Percentiles rank a stretch among this genome's conserved stretches.
These are phyloP conservation scores for Coemansia sp. DNA, from an alignment of 192 early-diverging fungal species.

Conservation along the genomic window DNA sequence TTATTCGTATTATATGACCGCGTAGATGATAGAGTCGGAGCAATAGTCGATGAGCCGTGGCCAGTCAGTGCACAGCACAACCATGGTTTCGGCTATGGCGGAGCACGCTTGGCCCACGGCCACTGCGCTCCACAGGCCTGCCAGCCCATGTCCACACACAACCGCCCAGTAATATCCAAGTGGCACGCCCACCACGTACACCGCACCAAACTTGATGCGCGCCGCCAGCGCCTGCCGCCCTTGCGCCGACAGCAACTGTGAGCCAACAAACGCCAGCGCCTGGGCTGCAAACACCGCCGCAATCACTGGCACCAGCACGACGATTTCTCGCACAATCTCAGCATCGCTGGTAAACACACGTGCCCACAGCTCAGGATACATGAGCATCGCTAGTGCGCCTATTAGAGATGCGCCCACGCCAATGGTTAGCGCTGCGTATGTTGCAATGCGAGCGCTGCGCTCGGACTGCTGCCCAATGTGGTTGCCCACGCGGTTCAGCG, in stretches of 20 bases:
- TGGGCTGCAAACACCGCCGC: conserved; percentile 18
- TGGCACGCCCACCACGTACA: conserved; percentile 58
- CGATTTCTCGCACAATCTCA: conserved; percentile 10
- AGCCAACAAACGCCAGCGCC: conserved; percentile 58
- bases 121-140: conserved; percentile 67
- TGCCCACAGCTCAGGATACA: conserved; percentile 30
- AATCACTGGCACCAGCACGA: conserved; percentile 22
- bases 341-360: conserved; percentile 55
- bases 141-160: conserved; percentile 54
- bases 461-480: conserved; percentile 58
- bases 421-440: conserved; percentile 23
- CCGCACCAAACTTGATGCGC: conserved; percentile 49
- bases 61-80: conserved; percentile 44
- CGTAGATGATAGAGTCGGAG: conserved; percentile 13
- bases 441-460: conserved; percentile 37
- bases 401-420: conserved; percentile 23
- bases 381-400: conserved; percentile 27
- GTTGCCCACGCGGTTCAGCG: conserved; percentile 80
- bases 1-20: background rate
- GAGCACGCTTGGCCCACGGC: conserved; percentile 41
- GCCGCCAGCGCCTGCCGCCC: conserved; percentile 57
- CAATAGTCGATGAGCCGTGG: conserved; percentile 21
- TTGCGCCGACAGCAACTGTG: conserved; percentile 58
- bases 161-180: conserved; percentile 58
- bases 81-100: conserved; percentile 15